Evolutionary conservation across 768 basidiomycete genomes (phyloP), one percentile per base, ranked within the genome.

Genomic region (Termitomyces sp.): DNA sequence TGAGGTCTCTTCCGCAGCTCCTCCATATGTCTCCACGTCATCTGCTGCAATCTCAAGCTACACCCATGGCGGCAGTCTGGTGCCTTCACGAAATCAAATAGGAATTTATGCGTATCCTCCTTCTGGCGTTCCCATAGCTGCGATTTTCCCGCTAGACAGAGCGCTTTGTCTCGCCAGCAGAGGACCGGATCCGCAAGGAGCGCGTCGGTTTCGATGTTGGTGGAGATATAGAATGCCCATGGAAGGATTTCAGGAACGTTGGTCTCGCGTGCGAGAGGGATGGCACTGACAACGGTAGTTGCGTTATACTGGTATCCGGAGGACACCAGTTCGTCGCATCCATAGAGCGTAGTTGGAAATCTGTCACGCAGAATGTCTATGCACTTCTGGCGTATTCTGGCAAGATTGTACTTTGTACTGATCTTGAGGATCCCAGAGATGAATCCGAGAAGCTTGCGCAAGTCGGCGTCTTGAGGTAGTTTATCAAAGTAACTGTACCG

Each of bases 181-280:
- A 78, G 64, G 6, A 70, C 68, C 2, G 63, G 41, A 55, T 77
- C 71, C 6, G 66, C 60, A 11, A 78, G 62, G 7, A 78, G 66
- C 13, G 70, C 67, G 24, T 74, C 70, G 20, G 67, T 67, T 14
- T 61, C 44, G 36, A 78, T 75, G 47, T 77, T 75, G 0, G 74
- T 72, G 48, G 74, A 77, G 54, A 78, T 74, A 55, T 78, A 78
- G 62, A 74, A 77, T 1, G 76, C 76, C 76, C 76, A 78, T 0
- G 76, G 76, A 2, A 78, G 72, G 26, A 78, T 70, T 50, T 69
- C 71, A 8, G 74, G 76, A 6, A 78, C 69, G 45, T 72, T 74
- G 18, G 71, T 71, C 52, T 71, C 70, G 14, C 73, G 68, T 11
- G 76, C 76, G 24, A 78, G 69, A 3, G 74, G 74, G 28, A 78